Evolutionary conservation across 106 monocot species (phyloP), one percentile per base, ranked within the genome.

Genomic region (Alisma plantagoaquatica): DNA sequence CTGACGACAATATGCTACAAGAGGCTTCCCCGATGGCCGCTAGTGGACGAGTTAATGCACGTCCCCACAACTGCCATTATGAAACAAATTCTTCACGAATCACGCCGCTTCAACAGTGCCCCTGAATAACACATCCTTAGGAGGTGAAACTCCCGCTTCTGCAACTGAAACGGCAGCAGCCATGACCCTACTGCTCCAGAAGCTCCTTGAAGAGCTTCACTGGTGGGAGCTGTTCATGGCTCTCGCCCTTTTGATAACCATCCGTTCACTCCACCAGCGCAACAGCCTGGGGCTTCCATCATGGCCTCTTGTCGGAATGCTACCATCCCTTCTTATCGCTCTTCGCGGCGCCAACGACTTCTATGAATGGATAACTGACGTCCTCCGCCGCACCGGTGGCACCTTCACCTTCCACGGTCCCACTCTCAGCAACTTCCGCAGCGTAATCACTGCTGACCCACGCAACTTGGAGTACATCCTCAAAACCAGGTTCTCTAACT

Each of bases 361-460:
- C 18, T 46, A 46, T 19, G 46, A 46, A 20, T 46, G 46, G 46
- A 1, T 46, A 12, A 16, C 46, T 12, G n/a, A 19, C 46, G 46
- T 46, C n/a, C 10, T 46, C n/a, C 7, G 21, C n/a, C 7, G 46
- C 18, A 46, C 6, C 7, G 21, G 21, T 19, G 46, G 46, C 6
- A 46, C 46, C 7, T 46, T 46, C n/a, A 1, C 21, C 46, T 46
- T 46, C 46, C 16, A 46, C 18, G 46, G 46, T 12, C 46, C 46
- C 46, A 17, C 16, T 7, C n/a, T 46, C 1, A 46, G 18, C n/a
- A 46, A 1, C 46, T 20, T 46, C n/a, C 46, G 21, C 1, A 17
- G 46, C n/a, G 46, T 46, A 20, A 20, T 46, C 14, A 46, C 46
- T 6, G 46, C 46, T 7, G 46, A 46, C 46, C 46, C 46, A 17